Base-by-base conservation (phyloP, 495 filamentous ascomycete species). In the Penicillium fimorum region DNA sequence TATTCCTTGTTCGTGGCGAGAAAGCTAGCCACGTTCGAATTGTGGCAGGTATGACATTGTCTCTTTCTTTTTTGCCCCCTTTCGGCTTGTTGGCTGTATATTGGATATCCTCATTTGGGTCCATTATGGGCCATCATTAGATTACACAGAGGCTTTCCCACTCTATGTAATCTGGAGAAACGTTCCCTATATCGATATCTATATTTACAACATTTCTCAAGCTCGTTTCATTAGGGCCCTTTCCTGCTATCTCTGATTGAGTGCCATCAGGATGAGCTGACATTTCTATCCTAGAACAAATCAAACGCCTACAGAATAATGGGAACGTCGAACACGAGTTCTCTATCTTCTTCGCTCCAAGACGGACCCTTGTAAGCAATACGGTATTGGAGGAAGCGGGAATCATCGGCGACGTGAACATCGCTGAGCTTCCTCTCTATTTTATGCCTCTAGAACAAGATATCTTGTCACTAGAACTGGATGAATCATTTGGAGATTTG, bases 371-470 rank as follows among this genome's bases (percentile, higher is more conserved):
- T 40, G 88, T 97, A 50, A 92, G 89, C 65, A 88, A 97, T 70
- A 86, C 90, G 61, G 86, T 99, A 37, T 74, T 99, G 33, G 95
- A 99, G 72, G 91, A 96, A 64, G 87, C 88, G 22, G 95, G 94
- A 24, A 89, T 97, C 38, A 82, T 96, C 41, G 95, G 95, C 27
- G 95, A 99, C 71, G 87, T 92, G 52, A 96, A 84, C 61, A 86
- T 97, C 55, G 79, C 84, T 53, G 92, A 96, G 65, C 83, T 95
- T 48, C 88, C 91, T 8, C 71, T 97, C 29, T 88, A 88, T 65
- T 97, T 99, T 68, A 81, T 96, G 56, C 91, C 93, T 11, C 77
- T 99, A 46, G 95, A 96, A 57, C 84, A 89, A 58, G 95, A 97
- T 75, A 77, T 99, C 10, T 68, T 97, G 59, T 97, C 95, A 4